phyloP scores from a whole-genome alignment of 148 eudicot genomes.

The Rhododendron kiyosumense region DNA sequence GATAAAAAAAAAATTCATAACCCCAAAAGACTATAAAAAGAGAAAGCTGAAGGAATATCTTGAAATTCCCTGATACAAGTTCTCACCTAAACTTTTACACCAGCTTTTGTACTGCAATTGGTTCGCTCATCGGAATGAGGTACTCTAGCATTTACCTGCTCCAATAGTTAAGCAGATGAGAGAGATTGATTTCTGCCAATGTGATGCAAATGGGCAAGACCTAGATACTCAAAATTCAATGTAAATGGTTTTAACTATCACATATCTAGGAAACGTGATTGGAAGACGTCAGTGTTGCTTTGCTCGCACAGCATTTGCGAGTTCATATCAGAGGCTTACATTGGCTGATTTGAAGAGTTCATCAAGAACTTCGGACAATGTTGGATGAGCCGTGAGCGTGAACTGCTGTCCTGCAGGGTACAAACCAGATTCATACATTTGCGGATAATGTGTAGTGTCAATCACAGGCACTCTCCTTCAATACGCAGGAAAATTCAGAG shows the following conservation, averaged over 20 bases:
- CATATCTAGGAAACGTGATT: background rate
- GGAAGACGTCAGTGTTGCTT: background rate
- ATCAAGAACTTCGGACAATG: conserved; percentile 69
- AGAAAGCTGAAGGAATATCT: background rate
- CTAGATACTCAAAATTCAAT: background rate
- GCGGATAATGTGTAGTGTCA: background rate
- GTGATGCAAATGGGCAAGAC: background rate
- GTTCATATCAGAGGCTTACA: conserved; percentile 25
- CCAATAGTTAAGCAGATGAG: background rate
- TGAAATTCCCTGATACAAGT: conserved; percentile 22
- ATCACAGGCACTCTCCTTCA: too few species aligned
- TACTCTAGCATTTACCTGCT: conserved; percentile 52
- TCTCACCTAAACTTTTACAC: conserved; percentile 8
- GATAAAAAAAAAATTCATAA: too few species aligned
- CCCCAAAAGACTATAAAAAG: too few species aligned
- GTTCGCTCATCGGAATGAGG: conserved; percentile 37
- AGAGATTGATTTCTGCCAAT: background rate
- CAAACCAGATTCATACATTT: background rate
- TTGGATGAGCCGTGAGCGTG: conserved; percentile 95
- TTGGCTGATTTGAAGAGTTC: conserved; percentile 69
- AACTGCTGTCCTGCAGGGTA: conserved; percentile 71
- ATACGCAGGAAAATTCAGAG: too few species aligned
- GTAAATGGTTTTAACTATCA: background rate
- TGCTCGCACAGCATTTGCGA: background rate
- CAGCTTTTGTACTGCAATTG: conserved; percentile 52